Evolutionary conservation across 2,329 filamentous ascomycete genomes (phyloP), one percentile per base, ranked within the genome.

Genomic region (Grosmannia clavigera): DNA sequence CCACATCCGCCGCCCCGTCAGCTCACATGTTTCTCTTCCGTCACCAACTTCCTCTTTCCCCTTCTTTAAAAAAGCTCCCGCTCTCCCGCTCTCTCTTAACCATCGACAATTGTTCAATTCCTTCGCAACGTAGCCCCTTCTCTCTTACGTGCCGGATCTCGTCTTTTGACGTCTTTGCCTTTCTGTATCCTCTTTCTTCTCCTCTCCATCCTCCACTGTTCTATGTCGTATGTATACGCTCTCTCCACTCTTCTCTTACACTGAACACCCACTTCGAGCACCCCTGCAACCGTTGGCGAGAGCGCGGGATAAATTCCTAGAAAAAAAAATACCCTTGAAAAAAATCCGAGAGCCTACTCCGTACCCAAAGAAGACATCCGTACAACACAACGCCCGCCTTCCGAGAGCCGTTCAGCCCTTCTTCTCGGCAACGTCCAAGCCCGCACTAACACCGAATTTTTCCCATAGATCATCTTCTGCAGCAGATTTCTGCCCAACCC

Each of bases 381-480:
- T 14, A 54, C 16, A n/a, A 9, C 29, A n/a, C 57, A 59, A 54
- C 57, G 51, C 38, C 22, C 56, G 22, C 22, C 19, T 53, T 48
- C 59, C 59, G 38, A 29, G 61, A 29, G 61, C 50, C 63, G 50
- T 62, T 62, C 62, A 66, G 63, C 64, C 62, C 64, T 64, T 57
- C 52, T 55, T 52, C 54, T 58, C 62, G 60, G 40, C 59, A 57
- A 54, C 14, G 35, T 27, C 40, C 56, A 52, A 60, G 53, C 53
- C 58, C 62, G 60, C 63, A 60, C 63, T 64, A 64, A 64, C 57
- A 31, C 33, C 40, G 33, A 59, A 54, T 64, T 63, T 64, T 63
- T 56, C 40, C 38, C 58, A 61, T 54, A 60, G 33, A 33, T 50
- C 43, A 51, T 33, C 35, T 50, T 53, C 6, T 25, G 55, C 51